phyloP scores from a whole-genome alignment of 2,329 filamentous ascomycete genomes.

The Microsporum canis region DNA sequence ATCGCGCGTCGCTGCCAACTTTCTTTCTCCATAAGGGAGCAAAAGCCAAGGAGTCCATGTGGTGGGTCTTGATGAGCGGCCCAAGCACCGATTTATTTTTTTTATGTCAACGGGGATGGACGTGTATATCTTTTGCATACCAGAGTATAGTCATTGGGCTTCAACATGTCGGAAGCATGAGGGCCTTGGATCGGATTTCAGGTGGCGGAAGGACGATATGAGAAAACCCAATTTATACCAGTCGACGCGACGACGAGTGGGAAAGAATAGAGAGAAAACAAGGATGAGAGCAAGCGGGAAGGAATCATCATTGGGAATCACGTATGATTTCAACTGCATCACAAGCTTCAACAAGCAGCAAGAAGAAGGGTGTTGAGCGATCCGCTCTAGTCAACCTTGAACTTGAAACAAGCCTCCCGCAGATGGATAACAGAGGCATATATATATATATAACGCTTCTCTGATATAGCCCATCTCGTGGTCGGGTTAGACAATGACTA shows the following conservation, averaged over 20 bases:
- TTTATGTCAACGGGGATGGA: too few relatives aligned
- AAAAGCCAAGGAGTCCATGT: not conserved
- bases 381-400: not conserved
- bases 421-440: not conserved
- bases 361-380: not conserved
- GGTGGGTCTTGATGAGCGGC: not conserved
- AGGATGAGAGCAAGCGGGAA: not conserved
- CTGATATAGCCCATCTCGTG: not conserved
- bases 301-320: not conserved
- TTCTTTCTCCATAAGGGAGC: not conserved
- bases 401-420: conserved; percentile 4
- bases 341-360: not conserved
- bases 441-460: not conserved
- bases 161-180: too few relatives aligned
- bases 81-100: not conserved
- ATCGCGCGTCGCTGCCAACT: not conserved
- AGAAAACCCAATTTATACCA: too few relatives aligned
- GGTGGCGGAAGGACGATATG: too few relatives aligned
- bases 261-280: not conserved
- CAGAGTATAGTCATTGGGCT: too few relatives aligned
- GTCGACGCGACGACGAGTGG: not conserved
- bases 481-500: not conserved
- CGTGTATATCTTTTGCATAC: too few relatives aligned
- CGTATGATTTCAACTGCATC: not conserved
- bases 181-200: too few relatives aligned